Evolutionary conservation across 75 land plant genomes (phyloP).

Genomic region (Adiantum capillusveneris): DNA sequence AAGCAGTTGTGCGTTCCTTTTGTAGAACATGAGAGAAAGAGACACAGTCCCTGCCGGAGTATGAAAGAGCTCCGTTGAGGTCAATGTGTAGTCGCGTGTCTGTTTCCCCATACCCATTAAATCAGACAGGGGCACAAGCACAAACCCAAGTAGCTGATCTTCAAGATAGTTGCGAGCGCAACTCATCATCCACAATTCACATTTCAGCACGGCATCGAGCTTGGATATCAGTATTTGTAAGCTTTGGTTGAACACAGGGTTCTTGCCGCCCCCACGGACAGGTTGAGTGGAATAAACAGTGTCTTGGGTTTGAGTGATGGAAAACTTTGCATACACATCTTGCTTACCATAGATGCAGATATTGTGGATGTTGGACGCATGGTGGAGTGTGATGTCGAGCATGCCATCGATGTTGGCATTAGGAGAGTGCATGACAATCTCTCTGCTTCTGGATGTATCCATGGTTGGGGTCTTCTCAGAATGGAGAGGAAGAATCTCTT

Average conservation of each 20-base stretch:
- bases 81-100: constrained; percentile 48
- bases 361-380: constrained; percentile 72
- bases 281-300: constrained; percentile 39
- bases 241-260: constrained; percentile 57
- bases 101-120: constrained; percentile 39
- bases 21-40: constrained; percentile 28
- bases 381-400: constrained; percentile 56
- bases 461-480: no score
- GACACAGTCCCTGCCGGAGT: constrained; percentile 69
- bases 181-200: constrained; percentile 79
- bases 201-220: constrained; percentile 47
- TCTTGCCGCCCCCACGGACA: constrained; percentile 54
- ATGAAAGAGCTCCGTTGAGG: constrained; percentile 77
- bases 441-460: no score
- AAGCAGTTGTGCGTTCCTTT: not conserved
- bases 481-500: no score
- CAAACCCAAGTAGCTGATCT: constrained; percentile 67
- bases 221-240: constrained; percentile 34
- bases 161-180: constrained; percentile 43
- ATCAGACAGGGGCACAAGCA: constrained; percentile 44
- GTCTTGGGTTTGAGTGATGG: constrained; percentile 49
- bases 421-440: no score
- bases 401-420: constrained; percentile 17
- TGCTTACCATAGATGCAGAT: constrained; percentile 76
- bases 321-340: constrained; percentile 77